Percentiles rank a stretch among this genome's conserved stretches.
Evolutionary conservation across 306 rosid species (phyloP).

Genomic region (Coriaria nepalensis): DNA sequence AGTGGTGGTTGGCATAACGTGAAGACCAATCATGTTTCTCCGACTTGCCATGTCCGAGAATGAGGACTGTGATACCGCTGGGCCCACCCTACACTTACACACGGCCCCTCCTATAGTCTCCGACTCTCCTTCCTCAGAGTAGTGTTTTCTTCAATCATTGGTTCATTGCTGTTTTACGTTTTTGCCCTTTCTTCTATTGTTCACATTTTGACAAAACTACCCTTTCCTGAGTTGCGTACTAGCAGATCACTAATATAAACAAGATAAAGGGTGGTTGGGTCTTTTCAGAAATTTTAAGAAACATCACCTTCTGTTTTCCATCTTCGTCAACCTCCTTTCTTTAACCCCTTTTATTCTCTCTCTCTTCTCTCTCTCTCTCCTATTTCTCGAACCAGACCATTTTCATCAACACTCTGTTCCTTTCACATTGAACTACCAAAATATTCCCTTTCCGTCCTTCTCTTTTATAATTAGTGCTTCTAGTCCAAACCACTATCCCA

Average conservation of each 20-base stretch:
- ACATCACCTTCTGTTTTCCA: slow-evolving; percentile 4
- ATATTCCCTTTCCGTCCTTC: slow-evolving; percentile 18
- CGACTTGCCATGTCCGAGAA: slow-evolving; percentile 37
- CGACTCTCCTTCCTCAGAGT: slow-evolving; percentile 20
- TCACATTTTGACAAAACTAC: no score
- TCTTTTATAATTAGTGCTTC: slow-evolving; percentile 25
- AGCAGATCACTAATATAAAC: no score
- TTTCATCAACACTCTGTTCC: slow-evolving; percentile 46
- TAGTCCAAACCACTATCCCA: slow-evolving; percentile 30
- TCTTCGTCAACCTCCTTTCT: slow-evolving; percentile 16
- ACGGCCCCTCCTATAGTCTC: slow-evolving; percentile 12
- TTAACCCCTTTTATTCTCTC: slow-evolving; percentile 21
- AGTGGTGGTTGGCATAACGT: slow-evolving; percentile 35
- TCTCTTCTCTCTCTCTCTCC: slow-evolving; percentile 27
- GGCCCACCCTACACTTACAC: slow-evolving; percentile 13
- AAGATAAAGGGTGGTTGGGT: slow-evolving; percentile 48
- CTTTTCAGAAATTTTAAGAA: slow-evolving; percentile 29
- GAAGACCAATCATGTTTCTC: slow-evolving; percentile 51
- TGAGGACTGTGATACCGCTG: not conserved
- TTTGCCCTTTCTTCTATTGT: slow-evolving; percentile 19
- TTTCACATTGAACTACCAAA: slow-evolving; percentile 39
- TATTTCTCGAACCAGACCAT: slow-evolving; percentile 27
- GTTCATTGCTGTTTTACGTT: slow-evolving; percentile 14
- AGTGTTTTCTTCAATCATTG: slow-evolving; percentile 32
- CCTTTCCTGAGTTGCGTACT: no score